Base-by-base conservation (phyloP, 306 rosid genomes). In the Betula pendula region DNA sequence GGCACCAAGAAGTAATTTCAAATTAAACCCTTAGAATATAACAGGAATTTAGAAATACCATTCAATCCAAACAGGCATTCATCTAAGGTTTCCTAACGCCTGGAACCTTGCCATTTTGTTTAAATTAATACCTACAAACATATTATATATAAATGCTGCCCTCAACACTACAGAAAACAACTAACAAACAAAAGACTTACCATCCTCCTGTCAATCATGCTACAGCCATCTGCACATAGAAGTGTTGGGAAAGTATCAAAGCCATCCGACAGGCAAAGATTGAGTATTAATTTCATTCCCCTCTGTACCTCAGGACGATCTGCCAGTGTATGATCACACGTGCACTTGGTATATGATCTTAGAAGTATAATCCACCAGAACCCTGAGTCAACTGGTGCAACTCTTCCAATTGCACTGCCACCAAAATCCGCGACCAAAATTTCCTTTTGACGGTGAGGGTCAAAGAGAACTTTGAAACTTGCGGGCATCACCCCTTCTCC, bases 331-430 rank as follows among this genome's bases (percentile, higher is more conserved):
- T 42, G 7, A 45, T 81, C 81, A 62, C 29, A 15, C 7, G 77
- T 81, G 35, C 62, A 43, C 68, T 72, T 66, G 33, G 68, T 62
- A 44, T 81, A 76, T 71, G 81, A 33, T 35, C 78, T 29, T 13
- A 77, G 75, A 63, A 81, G 56, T 35, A 81, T 77, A 40, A 81
- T 81, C 78, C 81, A 81, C 81, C 81, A 81, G 62, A 81, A 81
- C 3, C 85, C 85, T 27, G 81, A 81, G 47, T 81, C 85, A 14
- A 81, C 78, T 2, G 81, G 81, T 20, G 78, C 85, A 65, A 81
- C 85, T 76, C 85, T 76, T 72, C 85, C 85, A 52, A 81, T 81
- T n/a, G 85, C 81, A 42, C 75, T 81, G 4, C 74, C 85, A 25
- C 85, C 81, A 52, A 76, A 81, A 77, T 81, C 81, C 0, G 78